A percentile compares a stretch with the other conserved stretches of the same genome.
These are phyloP conservation scores for Cystobasidiopsis lactophilus DNA, from an alignment of 768 basidiomycete genomes.

Conservation along the genomic window DNA sequence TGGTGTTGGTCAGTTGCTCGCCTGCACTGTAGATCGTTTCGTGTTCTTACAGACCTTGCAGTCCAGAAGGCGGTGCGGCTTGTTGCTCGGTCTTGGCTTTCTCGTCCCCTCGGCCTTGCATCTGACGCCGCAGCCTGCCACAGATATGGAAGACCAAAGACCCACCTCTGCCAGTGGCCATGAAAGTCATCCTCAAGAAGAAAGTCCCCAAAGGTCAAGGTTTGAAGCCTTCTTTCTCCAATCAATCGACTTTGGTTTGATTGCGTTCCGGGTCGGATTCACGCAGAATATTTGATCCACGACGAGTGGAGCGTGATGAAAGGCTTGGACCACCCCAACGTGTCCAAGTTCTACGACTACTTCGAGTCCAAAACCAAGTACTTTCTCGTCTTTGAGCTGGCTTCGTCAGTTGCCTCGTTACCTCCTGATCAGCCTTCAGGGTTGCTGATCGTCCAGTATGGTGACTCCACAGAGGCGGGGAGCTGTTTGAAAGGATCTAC, in stretches of 20 bases:
- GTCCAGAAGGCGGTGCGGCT: background rate
- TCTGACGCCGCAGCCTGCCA: background rate
- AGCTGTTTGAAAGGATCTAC: conserved; percentile 73
- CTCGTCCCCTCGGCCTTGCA: background rate
- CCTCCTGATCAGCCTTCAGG: background rate
- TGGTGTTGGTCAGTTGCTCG: background rate
- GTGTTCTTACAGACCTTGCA: background rate
- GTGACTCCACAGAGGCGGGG: conserved; percentile 81
- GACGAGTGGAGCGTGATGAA: conserved; percentile 69
- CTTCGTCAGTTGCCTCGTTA: background rate
- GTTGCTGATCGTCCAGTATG: conserved; percentile 26
- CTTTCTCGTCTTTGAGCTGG: conserved; percentile 36
- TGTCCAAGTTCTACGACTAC: conserved; percentile 89
- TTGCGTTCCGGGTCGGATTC: too few species aligned
- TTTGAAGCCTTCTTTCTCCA: conserved; percentile 42
- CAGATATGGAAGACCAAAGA: background rate
- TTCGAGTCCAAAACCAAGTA: conserved; percentile 87
- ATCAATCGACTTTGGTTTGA: too few species aligned
- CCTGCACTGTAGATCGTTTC: background rate
- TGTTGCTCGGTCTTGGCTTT: conserved; percentile 7
- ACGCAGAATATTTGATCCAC: conserved; percentile 69
- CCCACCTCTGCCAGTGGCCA: conserved; percentile 38
- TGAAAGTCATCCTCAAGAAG: conserved; percentile 87
- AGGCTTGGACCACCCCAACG: conserved; percentile 70
- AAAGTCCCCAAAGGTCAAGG: conserved; percentile 43